phyloP scores from a whole-genome alignment of 2,329 filamentous ascomycete genomes.

The Phyllachora maydis region DNA sequence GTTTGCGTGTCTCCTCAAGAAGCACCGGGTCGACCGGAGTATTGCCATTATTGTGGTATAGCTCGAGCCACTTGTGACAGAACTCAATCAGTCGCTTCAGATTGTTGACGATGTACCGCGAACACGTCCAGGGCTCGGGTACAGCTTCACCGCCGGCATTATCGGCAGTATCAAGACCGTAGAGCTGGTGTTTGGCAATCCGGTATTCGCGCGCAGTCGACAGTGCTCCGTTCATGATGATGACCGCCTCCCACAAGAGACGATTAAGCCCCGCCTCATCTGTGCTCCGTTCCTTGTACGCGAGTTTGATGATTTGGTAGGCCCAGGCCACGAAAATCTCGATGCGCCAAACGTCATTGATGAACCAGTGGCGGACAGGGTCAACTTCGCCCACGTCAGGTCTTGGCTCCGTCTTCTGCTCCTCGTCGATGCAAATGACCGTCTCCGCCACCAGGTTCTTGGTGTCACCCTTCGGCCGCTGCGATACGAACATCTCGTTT shows the following conservation, averaged over 20 bases:
- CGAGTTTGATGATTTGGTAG: slow-evolving; percentile 53
- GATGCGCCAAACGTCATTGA: slow-evolving; percentile 51
- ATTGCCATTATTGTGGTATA: slow-evolving; percentile 4
- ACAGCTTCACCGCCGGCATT: slow-evolving; percentile 44
- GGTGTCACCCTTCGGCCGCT: slow-evolving; percentile 36
- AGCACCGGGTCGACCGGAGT: slow-evolving; percentile 14
- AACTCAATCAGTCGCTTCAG: slow-evolving; percentile 37
- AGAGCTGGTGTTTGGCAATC: slow-evolving; percentile 42
- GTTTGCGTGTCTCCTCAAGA: slow-evolving; percentile 22
- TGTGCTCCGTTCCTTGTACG: slow-evolving; percentile 39
- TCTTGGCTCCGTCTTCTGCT: slow-evolving; percentile 49
- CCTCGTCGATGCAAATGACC: slow-evolving; percentile 54
- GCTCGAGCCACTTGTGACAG: slow-evolving; percentile 29
- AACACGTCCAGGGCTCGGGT: slow-evolving; percentile 73
- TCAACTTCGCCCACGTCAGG: slow-evolving; percentile 52
- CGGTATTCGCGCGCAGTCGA: slow-evolving; percentile 51
- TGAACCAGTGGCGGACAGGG: slow-evolving; percentile 68
- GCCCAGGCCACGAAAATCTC: slow-evolving; percentile 64
- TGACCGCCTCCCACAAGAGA: slow-evolving; percentile 45
- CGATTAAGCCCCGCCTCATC: slow-evolving; percentile 32
- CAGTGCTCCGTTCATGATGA: slow-evolving; percentile 48
- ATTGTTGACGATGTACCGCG: slow-evolving; percentile 38
- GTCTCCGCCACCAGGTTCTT: slow-evolving; percentile 55
- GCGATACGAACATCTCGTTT: slow-evolving; percentile 49
- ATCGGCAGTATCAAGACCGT: slow-evolving; percentile 50